phyloP scores from a whole-genome alignment of 2,329 filamentous ascomycete species.

The Lecanicillium sp. region DNA sequence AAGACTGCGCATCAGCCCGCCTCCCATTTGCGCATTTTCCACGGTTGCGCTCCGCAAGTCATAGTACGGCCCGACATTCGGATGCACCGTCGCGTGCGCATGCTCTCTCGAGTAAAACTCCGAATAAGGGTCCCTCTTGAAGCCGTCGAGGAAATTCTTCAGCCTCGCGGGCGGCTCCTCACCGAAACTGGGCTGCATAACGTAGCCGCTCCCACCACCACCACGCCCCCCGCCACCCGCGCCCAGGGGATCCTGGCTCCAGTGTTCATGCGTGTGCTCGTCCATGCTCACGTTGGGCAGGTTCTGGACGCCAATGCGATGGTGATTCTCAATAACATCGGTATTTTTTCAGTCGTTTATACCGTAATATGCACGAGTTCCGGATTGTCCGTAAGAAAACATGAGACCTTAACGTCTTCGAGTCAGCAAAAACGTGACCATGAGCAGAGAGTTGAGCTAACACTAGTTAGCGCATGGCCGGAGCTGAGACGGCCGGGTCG shows the following conservation, averaged over 20 bases:
- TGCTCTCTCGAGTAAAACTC: neutral
- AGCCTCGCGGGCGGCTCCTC: neutral
- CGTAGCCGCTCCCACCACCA: neutral
- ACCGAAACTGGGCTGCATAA: neutral
- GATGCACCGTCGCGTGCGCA: neutral
- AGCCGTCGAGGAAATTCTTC: constrained; percentile 10
- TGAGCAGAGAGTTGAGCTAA: constrained; percentile 2
- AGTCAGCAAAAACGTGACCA: constrained; percentile 7
- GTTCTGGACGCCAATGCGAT: neutral
- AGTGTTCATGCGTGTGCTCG: neutral
- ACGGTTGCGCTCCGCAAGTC: constrained; percentile 11
- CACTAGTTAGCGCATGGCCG: too few relatives aligned
- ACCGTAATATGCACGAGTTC: too few relatives aligned
- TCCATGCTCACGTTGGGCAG: neutral
- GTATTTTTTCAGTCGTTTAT: too few relatives aligned
- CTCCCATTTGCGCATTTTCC: constrained; percentile 10
- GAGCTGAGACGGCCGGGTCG: too few relatives aligned
- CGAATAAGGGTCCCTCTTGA: neutral
- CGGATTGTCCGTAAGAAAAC: too few relatives aligned
- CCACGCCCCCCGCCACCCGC: too few relatives aligned
- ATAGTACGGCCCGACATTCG: constrained; percentile 1
- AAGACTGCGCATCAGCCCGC: constrained; percentile 31
- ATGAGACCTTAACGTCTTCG: too few relatives aligned
- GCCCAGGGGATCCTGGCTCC: neutral
- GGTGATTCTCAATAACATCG: too few relatives aligned